Evolutionary conservation across 108 stramenopile species (phyloP), one percentile per base, ranked within the genome.

Genomic region (Skeletonema potamos): DNA sequence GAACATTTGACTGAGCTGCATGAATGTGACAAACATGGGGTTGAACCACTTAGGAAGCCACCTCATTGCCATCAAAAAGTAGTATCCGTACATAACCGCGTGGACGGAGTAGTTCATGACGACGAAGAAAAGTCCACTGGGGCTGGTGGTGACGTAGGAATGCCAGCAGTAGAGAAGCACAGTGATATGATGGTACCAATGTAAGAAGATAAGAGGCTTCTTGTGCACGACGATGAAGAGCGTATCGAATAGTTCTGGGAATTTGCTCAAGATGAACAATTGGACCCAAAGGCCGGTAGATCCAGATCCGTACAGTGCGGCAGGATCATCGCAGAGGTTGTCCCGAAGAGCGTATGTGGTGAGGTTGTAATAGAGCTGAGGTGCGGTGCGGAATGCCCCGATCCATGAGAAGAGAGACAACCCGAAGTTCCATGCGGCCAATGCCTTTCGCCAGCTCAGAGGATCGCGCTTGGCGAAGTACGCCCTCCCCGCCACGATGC

Each of bases 61-160:
- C 58, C 84, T 80, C 26, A 96, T 74, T 18, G 98, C 96, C 91
- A 94, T 94, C 41, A 98, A 85, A 66, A 90, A 96, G 89, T 98
- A 99, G 77, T 99, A 99, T 22, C 87, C 83, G 87, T 99, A 99
- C 99, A 99, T 99, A 62, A 97, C 76, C 30, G 97, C 95, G 66
- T 99, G 99, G 17, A 99, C 99, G 28, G 89, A 73, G 85, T 98
- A 99, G 82, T 99, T 99, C 98, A 99, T 99, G n/a, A 94, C 95
- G 18, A 94, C 92, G 77, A 99, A 99, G 86, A 97, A 95, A 37
- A 99, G 83, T 22, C 97, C 98, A n/a, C 83, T 68, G 64, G 95
- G 87, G n/a, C 90, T 76, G 54, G 82, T 85, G 62, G 89, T 87
- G 20, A 90, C 96, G 79, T 97, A 99, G 43, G 91, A 87, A 79